Evolutionary conservation across 768 basidiomycete species (phyloP), one percentile per base, ranked within the genome.

Genomic region (Guyanaporus albipodus): DNA sequence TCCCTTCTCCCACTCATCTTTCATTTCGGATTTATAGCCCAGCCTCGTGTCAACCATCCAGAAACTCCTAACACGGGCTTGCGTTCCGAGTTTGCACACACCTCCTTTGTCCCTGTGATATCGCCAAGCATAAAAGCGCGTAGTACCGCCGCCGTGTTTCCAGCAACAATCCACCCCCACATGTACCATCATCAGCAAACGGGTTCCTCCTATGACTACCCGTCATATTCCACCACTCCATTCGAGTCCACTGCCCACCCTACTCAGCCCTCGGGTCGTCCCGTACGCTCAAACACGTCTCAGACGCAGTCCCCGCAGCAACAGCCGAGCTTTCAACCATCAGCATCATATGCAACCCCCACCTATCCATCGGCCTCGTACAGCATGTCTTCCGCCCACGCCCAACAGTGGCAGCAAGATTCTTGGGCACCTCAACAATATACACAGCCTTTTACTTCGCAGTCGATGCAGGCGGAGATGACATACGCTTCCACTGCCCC

Each of bases 161-260:
- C 54, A 48, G 35, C 49, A 38, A 17, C 53, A 44, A 39, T 35
- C 49, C 54, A 76, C 75, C 76, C 70, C 78, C 29, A 80, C 57
- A 69, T 80, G 62, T 83, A 84, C 61, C 72, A 73, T 43, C 67
- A 73, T 48, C 69, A 74, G 42, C 73, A 70, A 17, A 70, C 70
- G 27, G 61, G 67, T 29, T 69, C 69, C 45, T 55, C 70, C 48
- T 83, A 85, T 60, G 77, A 76, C 52, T 81, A 80, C 60, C 38
- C 73, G 24, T 62, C 71, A 45, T 75, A 78, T 49, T 64, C 60
- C 22, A 54, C 59, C 23, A 48, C 66, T 8, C 53, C 66, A 4
- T 66, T 55, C 38, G 62, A 61, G 35, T 50, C 49, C 9, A 38
- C 56, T 6, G 58, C 58, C 38, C 60, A 61, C 47, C 48, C 58